Conservation (phyloP, 768 basidiomycete genomes). For the Serendipita vermifera region DNA sequence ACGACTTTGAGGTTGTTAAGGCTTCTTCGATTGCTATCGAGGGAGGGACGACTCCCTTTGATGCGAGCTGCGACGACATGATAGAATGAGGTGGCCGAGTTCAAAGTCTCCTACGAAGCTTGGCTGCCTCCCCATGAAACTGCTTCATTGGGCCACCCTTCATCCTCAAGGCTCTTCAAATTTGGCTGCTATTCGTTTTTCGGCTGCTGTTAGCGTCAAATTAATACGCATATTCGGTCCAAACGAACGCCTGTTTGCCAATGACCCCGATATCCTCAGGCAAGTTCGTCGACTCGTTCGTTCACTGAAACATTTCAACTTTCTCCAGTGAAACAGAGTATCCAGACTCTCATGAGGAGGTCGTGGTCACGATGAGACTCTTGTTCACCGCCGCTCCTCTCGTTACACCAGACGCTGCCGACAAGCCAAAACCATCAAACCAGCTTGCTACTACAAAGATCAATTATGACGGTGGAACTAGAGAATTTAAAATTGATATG, state of each 20-base stretch:
- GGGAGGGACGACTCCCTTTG: slow-evolving; percentile 32
- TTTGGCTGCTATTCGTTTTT: slow-evolving; percentile 60
- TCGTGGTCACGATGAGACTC: slow-evolving; percentile 45
- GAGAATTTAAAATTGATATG: slow-evolving; percentile 59
- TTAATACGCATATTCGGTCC: slow-evolving; percentile 60
- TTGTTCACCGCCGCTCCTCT: slow-evolving; percentile 61
- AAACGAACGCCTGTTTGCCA: slow-evolving; percentile 45
- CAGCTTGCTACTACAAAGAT: slow-evolving; percentile 58
- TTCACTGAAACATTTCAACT: neutral
- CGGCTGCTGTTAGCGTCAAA: slow-evolving; percentile 51
- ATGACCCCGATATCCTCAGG: slow-evolving; percentile 51
- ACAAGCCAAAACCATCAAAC: slow-evolving; percentile 54
- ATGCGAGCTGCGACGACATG: neutral
- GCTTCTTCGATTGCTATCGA: slow-evolving; percentile 46
- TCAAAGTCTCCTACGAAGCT: slow-evolving; percentile 8
- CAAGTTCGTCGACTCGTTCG: slow-evolving; percentile 32
- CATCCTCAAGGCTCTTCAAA: slow-evolving; percentile 42
- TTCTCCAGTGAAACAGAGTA: slow-evolving; percentile 42
- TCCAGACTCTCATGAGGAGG: slow-evolving; percentile 38
- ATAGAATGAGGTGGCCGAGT: slow-evolving; percentile 8
- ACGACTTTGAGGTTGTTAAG: slow-evolving; percentile 26
- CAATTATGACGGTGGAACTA: slow-evolving; percentile 54
- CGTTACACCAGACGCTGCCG: slow-evolving; percentile 29
- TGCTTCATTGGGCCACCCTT: slow-evolving; percentile 59
- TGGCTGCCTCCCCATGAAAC: slow-evolving; percentile 25